phyloP scores from a whole-genome alignment of 805 yeast species.

The Maudiozyma turicensis region DNA sequence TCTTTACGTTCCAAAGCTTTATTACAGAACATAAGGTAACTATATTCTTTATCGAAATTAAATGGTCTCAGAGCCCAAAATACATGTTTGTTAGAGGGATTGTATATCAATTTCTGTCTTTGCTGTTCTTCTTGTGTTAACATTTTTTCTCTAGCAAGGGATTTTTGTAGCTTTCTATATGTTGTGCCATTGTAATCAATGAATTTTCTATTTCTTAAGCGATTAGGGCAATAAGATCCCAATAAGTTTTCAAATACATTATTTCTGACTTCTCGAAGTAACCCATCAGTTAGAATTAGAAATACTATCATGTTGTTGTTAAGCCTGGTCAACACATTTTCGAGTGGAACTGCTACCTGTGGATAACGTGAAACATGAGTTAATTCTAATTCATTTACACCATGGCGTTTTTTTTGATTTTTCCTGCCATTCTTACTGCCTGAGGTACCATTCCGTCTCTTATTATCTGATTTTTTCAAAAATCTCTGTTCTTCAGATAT shows the following conservation, averaged over 20 bases:
- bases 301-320: not conserved
- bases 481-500: too few relatives aligned
- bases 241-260: not conserved
- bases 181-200: conserved; percentile 1
- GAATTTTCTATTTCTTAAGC: conserved; percentile 3
- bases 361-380: too few relatives aligned
- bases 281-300: not conserved
- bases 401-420: too few relatives aligned
- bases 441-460: too few relatives aligned
- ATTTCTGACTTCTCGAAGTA: not conserved
- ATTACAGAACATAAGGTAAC: conserved; percentile 1
- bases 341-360: too few relatives aligned
- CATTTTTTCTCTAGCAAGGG: conserved; percentile 1
- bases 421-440: too few relatives aligned
- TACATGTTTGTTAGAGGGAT: conserved; percentile 3
- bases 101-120: conserved; percentile 1
- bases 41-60: conserved; percentile 3
- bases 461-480: too few relatives aligned
- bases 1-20: not conserved
- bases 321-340: too few relatives aligned
- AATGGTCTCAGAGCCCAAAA: conserved; percentile 1
- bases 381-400: too few relatives aligned
- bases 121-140: conserved; percentile 1
- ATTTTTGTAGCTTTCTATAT: not conserved
- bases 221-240: conserved; percentile 6